Evolutionary conservation across 73 alveolate species (phyloP), one percentile per base, ranked within the genome.

Genomic region (Paramecium caudatum): DNA sequence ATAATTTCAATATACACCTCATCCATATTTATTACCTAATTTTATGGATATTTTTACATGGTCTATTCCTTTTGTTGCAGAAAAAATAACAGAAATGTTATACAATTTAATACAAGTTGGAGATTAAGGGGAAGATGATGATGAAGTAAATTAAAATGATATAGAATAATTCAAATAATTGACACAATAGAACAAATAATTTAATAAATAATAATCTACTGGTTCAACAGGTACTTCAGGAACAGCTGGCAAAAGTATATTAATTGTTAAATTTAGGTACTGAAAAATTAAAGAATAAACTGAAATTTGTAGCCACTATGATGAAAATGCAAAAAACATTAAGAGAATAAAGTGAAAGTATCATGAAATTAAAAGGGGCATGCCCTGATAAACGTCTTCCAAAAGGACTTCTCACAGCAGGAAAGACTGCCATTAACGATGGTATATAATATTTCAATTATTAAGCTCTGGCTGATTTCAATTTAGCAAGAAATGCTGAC

Each of bases 51-150:
- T 96, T 0, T 96, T 96, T 65, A 95, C 96, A 55, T 96, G 99
- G 99, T 91, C 97, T 47, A 91, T 95, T 45, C 99, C 99, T 21
- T 96, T 96, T 61, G 99, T 96, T 16, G 94, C 97, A 16, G 99
- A 96, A 62, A 96, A 96, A 61, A 46, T 96, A 3, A 90, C 97
- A n/a, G 99, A 96, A 82, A 96, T 96, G 99, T 78, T 95, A 13
- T 91, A 46, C 30, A 41, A 82, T 91, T 37, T 90, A n/a, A 48
- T 93, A 16, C 61, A 92, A 62, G 32, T 70, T 55, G 92, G 90
- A 30, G 93, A 91, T 62, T 80, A 46, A 32, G 93, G 83, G 4
- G 91, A 74, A 15, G 82, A 46, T n/a, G 81, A 50, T 34, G 91
- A 90, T 16, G 91, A 65, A 4, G 81, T 88, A 7, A 87, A 55